Conservation (phyloP, 192 early-diverging fungal genomes). For the Linnemannia zychae region DNA sequence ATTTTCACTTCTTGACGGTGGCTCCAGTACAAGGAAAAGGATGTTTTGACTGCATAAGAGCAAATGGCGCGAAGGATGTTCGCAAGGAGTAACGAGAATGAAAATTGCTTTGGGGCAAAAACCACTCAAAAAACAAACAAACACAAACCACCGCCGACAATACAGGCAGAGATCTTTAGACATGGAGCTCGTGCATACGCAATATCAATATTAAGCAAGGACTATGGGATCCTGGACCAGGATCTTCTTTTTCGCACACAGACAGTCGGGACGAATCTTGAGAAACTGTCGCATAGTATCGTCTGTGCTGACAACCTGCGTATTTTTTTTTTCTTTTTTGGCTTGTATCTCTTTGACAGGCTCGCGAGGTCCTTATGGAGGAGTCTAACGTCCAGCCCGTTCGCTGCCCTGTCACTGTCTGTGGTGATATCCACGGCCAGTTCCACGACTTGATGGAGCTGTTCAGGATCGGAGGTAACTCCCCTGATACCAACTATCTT, state of each 20-base stretch:
- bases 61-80: no score
- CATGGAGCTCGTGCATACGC: not conserved
- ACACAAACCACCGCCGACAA: not conserved
- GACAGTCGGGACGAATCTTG: not conserved
- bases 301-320: not conserved
- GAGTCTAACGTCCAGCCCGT: conserved; percentile 99
- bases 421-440: conserved; percentile 99
- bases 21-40: no score
- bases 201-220: not conserved
- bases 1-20: no score
- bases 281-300: not conserved
- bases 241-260: not conserved
- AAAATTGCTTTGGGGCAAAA: not conserved
- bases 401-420: conserved; percentile 97
- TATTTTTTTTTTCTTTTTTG: not conserved
- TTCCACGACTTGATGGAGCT: conserved; percentile 98
- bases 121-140: not conserved
- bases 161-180: not conserved
- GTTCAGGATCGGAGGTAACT: conserved; percentile 96
- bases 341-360: conserved; percentile 54
- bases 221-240: not conserved
- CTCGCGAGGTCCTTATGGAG: conserved; percentile 95
- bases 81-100: no score
- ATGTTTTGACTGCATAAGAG: no score
- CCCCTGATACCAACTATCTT: conserved; percentile 97